Base-by-base conservation (phyloP, 345 rosid genomes). In the Hypericum perforatum region DNA sequence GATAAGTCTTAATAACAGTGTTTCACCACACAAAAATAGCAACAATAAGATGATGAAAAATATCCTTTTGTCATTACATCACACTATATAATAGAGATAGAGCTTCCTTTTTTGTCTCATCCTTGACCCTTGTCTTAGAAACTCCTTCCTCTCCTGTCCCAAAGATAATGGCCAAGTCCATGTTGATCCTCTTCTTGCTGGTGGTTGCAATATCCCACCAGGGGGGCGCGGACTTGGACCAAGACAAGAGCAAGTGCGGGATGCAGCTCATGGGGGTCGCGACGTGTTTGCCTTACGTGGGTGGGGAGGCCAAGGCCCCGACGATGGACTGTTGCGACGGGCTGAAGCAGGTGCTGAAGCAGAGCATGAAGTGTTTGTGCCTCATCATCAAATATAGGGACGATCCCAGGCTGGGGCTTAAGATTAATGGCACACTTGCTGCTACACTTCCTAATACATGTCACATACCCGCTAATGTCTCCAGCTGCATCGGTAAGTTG, bases 241-340 rank as follows among this genome's bases (percentile, higher is more conserved):
- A 84, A 61, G 97, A 90, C 65, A 76, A 61, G 56, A 66, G 75
- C 0, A 91, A 90, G 55, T 90, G 97, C 49, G 52, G 77, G 0
- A 29, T 49, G 59, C 77, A 84, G 47, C 57, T 90, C 8, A 49
- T 75, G 6, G 72, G 76, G 16, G 72, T 90, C 3, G 68, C 89
- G 9, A 45, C 88, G 0, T 90, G 95, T 44, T 73, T 90, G n/a
- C 74, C 91, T 2, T 90, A 78, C 11, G 95, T 79, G 6, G 78
- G 94, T 12, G 91, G 91, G 3, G 50, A 70, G 0, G 68, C 82
- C 3, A 82, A 74, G 57, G 64, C 72, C 29, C 97, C 95, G 0
- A 73, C 91, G 13, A 22, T 63, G 5, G 95, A 84, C 43, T 90
- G 97, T 51, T 90, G 97, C 70, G 48, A 53, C 1, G 95, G 95